These are phyloP conservation scores for Chrysosporium queenslandicum DNA, from an alignment of 2,329 filamentous ascomycete species.

Conservation along the genomic window DNA sequence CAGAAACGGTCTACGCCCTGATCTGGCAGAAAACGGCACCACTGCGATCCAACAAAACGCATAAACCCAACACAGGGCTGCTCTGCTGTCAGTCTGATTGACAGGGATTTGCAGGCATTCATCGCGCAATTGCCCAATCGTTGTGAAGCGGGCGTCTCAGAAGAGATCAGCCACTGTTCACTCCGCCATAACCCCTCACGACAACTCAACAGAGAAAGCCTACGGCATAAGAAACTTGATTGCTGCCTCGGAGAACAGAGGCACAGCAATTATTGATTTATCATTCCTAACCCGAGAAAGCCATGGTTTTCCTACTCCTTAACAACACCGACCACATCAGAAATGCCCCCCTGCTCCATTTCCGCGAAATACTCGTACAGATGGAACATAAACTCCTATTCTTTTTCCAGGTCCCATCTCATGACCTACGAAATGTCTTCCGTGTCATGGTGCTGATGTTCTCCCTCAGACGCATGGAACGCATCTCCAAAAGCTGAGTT, in stretches of 20 bases:
- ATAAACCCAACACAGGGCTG: too few relatives aligned
- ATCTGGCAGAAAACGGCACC: too few relatives aligned
- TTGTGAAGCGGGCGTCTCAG: too few relatives aligned
- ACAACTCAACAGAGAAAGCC: too few relatives aligned
- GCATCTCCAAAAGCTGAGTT: slow-evolving; percentile 77
- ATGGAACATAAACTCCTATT: background rate
- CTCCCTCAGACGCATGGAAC: slow-evolving; percentile 53
- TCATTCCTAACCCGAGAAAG: background rate
- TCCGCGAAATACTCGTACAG: background rate
- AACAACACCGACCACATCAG: background rate
- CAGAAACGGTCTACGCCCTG: too few relatives aligned
- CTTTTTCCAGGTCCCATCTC: background rate
- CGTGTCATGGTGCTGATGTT: slow-evolving; percentile 31
- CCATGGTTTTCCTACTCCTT: background rate
- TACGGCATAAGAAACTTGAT: too few relatives aligned
- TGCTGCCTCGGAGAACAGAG: background rate
- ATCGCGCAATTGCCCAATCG: too few relatives aligned
- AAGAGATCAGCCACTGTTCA: too few relatives aligned
- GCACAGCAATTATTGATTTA: background rate
- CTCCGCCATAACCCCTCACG: too few relatives aligned
- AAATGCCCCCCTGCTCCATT: background rate
- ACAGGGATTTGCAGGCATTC: too few relatives aligned
- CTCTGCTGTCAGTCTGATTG: too few relatives aligned
- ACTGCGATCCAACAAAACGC: too few relatives aligned
- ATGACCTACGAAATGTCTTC: slow-evolving; percentile 32